phyloP scores from a whole-genome alignment of 176 grass and related monocot species.

The Metroxylon sagu region DNA sequence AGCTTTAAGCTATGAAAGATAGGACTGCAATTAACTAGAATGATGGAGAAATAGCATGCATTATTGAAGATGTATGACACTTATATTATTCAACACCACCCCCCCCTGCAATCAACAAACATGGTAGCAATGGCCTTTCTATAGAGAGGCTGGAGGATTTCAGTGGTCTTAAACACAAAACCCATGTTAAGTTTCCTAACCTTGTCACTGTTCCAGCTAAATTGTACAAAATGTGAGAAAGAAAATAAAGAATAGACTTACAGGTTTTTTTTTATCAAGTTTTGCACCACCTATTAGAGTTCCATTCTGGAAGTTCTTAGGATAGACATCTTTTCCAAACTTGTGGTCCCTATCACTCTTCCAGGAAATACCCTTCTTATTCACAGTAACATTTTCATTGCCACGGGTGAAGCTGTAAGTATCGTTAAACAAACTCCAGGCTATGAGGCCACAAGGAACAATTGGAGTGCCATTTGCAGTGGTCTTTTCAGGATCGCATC shows the following conservation, averaged over 20 bases:
- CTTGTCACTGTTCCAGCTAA: no score
- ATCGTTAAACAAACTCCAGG: conserved; percentile 82
- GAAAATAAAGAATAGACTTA: conserved; percentile 16
- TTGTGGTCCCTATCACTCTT: conserved; percentile 42
- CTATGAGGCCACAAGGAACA: conserved; percentile 53
- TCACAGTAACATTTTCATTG: conserved; percentile 28
- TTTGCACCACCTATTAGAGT: conserved; percentile 36
- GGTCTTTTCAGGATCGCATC: conserved; percentile 48
- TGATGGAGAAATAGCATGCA: no score
- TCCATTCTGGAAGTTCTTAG: conserved; percentile 55
- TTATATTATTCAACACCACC: no score
- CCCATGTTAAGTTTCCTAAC: no score
- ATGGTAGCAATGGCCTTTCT: no score
- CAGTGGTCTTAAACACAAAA: no score
- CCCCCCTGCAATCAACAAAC: no score
- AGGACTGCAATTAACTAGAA: no score
- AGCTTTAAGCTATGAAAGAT: no score
- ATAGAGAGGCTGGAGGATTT: no score
- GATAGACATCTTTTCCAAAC: conserved; percentile 52
- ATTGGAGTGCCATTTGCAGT: conserved; percentile 24
- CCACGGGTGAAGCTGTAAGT: conserved; percentile 42
- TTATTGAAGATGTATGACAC: no score
- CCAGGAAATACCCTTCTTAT: conserved; percentile 52
- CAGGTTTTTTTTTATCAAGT: conserved; percentile 40
- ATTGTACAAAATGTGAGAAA: background rate